Base-by-base conservation (phyloP, 2,329 filamentous ascomycete species). In the Apiospora phragmitis region DNA sequence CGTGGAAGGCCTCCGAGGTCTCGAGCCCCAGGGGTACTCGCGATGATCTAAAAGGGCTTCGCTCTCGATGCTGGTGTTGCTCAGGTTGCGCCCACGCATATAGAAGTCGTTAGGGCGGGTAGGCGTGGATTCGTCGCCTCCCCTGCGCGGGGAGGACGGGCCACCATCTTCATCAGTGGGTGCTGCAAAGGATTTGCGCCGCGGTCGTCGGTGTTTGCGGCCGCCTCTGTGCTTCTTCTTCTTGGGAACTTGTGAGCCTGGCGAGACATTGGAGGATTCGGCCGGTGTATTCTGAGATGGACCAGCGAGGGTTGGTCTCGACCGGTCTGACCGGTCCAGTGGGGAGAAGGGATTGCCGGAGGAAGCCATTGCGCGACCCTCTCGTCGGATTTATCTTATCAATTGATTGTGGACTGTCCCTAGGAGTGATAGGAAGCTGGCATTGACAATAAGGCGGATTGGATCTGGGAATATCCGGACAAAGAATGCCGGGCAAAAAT, bases 11-110 rank as follows among this genome's bases (percentile, higher is more conserved):
- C 92, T 87, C 74, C 93, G 87, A 59, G 91, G 85, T 68, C 92
- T 88, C 82, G 93, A 87, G 73, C 80, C 42, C 24, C 68, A 75
- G 24, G 70, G 70, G 67, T 79, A 69, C 70, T 75, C 72, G 68
- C 73, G 89, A 81, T 98, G 95, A 81, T 98, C 95, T 24, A 98
- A 84, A 75, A 98, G 84, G 9, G 90, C 91, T 79, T 97, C 92
- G 80, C 94, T 98, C 75, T 98, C 95, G 73, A 98, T 84, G 80
- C 95, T 98, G 0, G 93, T 94, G 76, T 88, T 91, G 83, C 95
- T 98, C 73, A 91, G 79, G 78, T 93, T 94, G 62, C 84, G 81
- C 9, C 84, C 78, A 68, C 83, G 81, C 71, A 86, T 80, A 77
- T 89, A 89, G 78, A 89, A 86, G 65, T 65, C 51, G 26, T 32